Evolutionary conservation across 2,329 filamentous ascomycete genomes (phyloP).

Genomic region (Cercospora nicotianae): DNA sequence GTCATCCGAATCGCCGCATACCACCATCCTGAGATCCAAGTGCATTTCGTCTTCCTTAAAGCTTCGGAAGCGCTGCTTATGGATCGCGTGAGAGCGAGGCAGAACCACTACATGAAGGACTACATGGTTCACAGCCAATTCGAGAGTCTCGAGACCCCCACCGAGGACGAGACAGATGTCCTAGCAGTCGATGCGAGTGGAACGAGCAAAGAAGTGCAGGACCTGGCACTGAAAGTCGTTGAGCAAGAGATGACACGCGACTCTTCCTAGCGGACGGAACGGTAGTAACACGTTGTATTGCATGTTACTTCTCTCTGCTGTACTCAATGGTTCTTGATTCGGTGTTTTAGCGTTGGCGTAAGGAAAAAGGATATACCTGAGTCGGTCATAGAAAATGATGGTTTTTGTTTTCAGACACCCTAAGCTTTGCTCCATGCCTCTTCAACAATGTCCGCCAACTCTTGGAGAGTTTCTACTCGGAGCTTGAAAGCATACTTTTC

Average conservation of each 20-base stretch:
- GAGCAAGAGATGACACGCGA: slow-evolving; percentile 38
- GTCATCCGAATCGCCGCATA: slow-evolving; percentile 53
- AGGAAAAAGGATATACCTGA: slow-evolving; percentile 14
- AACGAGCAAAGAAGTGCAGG: slow-evolving; percentile 42
- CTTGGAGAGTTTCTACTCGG: slow-evolving; percentile 59
- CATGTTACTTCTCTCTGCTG: background rate
- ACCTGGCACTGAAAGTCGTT: slow-evolving; percentile 43
- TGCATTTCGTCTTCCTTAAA: slow-evolving; percentile 91
- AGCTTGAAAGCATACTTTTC: slow-evolving; percentile 58
- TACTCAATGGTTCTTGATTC: background rate
- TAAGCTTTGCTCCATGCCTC: slow-evolving; percentile 33
- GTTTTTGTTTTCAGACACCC: background rate
- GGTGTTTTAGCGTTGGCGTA: slow-evolving; percentile 12
- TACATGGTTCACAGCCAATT: slow-evolving; percentile 95
- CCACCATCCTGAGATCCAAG: slow-evolving; percentile 46
- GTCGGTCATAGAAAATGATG: background rate
- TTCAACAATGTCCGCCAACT: slow-evolving; percentile 61
- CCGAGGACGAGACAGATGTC: slow-evolving; percentile 53
- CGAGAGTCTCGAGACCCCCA: slow-evolving; percentile 79
- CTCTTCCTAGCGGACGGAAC: background rate
- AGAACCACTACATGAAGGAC: slow-evolving; percentile 93
- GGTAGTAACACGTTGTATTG: background rate
- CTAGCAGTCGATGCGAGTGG: slow-evolving; percentile 50
- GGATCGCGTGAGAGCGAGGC: slow-evolving; percentile 68
- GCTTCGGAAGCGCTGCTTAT: slow-evolving; percentile 74